Base-by-base conservation (phyloP, 1,284 basidiomycete species). In the Phellopilus nigrolimitatus region DNA sequence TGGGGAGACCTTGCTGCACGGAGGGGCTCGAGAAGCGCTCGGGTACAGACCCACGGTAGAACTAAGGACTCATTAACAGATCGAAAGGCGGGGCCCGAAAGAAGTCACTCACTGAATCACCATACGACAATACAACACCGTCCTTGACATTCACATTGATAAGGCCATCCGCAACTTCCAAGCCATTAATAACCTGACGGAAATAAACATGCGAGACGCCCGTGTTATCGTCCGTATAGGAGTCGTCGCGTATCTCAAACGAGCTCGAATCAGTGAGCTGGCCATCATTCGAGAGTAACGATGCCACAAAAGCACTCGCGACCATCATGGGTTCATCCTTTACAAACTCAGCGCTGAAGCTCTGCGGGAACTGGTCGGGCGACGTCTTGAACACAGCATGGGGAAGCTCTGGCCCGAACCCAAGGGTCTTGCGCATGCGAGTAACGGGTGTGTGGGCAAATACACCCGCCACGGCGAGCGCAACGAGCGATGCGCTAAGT, bases 131-230 rank as follows among this genome's bases (percentile, higher is more conserved):
- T 12, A 95, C 77, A 47, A 74, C 70, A 46, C 91, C 91, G 54
- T 88, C 78, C 68, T 85, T 87, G 64, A 95, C 74, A 71, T 95
- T 95, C 64, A 97, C 70, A 66, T 95, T 95, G 69, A 94, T 79
- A 68, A 94, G 86, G 39, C 86, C 92, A 62, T 97, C 90, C 13
- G 80, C 75, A 10, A 97, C 90, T 64, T 94, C 90, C 49, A 94
- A 71, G 36, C 91, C 90, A 57, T 88, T 81, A 60, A 94, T 66
- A 47, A 88, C 59, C 69, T 97, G 92, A 57, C 84, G 79, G 56
- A 85, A 80, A 61, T 91, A 94, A 59, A 92, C 73, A 66, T 95
- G 90, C 17, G 88, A 86, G 41, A 94, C 76, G n/a, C 86, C 87
- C 1, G 90, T 92, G 52, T 76, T 78, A 54, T 71, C 69, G 68